Conservation (phyloP, 176 grass and related monocot species). For the Carex scoparia region DNA sequence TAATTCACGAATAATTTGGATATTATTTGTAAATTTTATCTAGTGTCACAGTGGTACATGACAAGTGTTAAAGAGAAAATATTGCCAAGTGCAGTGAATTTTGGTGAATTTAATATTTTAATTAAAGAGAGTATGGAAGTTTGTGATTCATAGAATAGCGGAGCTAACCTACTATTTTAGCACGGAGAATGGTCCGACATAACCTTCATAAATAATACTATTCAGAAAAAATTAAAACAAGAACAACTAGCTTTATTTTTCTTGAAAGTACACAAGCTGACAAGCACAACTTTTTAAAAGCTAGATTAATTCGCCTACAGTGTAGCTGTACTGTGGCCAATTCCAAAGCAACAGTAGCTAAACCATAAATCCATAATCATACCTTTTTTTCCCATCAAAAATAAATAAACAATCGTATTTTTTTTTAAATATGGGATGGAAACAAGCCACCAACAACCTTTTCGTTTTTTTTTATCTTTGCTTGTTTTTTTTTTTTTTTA, state of each 20-base stretch:
- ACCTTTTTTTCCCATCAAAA: too few relatives aligned
- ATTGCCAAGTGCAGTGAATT: too few relatives aligned
- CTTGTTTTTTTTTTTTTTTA: background rate
- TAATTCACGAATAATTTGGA: too few relatives aligned
- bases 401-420: too few relatives aligned
- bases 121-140: background rate
- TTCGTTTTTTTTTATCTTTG: background rate
- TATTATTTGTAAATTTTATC: too few relatives aligned
- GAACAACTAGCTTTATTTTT: background rate
- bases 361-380: too few relatives aligned
- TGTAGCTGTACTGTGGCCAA: background rate
- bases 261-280: background rate
- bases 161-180: background rate
- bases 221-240: background rate
- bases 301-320: background rate
- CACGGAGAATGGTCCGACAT: background rate
- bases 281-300: background rate
- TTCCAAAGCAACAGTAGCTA: background rate
- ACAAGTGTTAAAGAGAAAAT: background rate
- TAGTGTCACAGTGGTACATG: background rate
- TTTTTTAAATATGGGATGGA: too few relatives aligned
- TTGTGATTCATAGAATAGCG: conserved; percentile 2
- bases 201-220: background rate
- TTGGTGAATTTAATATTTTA: background rate
- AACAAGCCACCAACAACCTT: too few relatives aligned